These are phyloP conservation scores for Pichia sp. DNA, from an alignment of 1,139 yeast species.

Conservation along the genomic window DNA sequence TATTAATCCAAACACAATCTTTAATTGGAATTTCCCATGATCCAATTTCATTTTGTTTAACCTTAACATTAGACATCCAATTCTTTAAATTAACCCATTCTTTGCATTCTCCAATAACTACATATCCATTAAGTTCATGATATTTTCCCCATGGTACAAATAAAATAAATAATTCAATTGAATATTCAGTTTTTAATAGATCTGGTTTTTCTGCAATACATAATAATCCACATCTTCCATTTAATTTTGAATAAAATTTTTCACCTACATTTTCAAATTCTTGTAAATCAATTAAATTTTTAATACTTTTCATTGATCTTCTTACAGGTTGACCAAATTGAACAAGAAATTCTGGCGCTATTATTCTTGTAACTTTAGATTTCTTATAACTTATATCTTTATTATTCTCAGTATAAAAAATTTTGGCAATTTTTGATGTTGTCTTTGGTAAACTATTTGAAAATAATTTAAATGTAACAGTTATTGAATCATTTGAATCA, in stretches of 20 bases:
- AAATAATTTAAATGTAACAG: constrained; percentile 11
- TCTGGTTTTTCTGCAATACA: constrained; percentile 5
- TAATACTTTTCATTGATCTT: neutral
- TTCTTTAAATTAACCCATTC: constrained; percentile 10
- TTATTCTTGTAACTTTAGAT: constrained; percentile 9
- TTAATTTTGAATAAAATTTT: neutral
- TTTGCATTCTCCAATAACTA: constrained; percentile 14
- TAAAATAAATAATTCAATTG: constrained; percentile 10
- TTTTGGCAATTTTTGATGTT: neutral
- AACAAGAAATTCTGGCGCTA: constrained; percentile 13
- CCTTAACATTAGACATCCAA: constrained; percentile 3
- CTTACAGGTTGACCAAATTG: constrained; percentile 14
- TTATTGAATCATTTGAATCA: neutral
- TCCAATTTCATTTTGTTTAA: neutral
- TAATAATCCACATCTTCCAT: constrained; percentile 8
- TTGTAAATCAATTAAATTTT: neutral
- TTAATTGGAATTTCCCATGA: constrained; percentile 9
- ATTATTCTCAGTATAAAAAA: neutral
- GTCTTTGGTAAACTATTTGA: constrained; percentile 8
- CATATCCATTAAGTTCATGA: constrained; percentile 9
- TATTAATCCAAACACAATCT: constrained; percentile 12
- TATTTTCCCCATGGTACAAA: constrained; percentile 14
- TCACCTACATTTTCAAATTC: neutral
- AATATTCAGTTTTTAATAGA: neutral
- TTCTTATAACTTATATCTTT: constrained; percentile 6